Percentiles rank a stretch among this genome's conserved stretches.
phyloP scores from a whole-genome alignment of 202 grass and related monocot genomes.

The Saccharum hybrid region DNA sequence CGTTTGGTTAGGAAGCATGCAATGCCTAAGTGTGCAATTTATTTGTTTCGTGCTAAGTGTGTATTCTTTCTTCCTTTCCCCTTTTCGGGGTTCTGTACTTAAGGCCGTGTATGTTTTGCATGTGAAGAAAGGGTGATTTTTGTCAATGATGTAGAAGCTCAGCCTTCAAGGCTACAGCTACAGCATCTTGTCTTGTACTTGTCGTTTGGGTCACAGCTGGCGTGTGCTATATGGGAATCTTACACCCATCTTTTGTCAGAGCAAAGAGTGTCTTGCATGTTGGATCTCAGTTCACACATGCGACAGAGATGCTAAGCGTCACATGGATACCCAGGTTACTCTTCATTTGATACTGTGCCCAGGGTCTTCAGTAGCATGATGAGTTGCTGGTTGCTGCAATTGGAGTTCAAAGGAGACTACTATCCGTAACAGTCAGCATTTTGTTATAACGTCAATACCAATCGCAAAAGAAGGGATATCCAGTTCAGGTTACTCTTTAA shows the following conservation, averaged over 20 bases:
- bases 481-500: background rate
- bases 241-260: constrained; percentile 3
- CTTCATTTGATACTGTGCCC: background rate
- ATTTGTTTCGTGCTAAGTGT: constrained; percentile 36
- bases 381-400: background rate
- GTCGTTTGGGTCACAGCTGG: constrained; percentile 13
- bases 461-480: background rate
- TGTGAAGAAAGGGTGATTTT: constrained; percentile 35
- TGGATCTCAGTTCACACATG: constrained; percentile 26
- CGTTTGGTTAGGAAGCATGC: constrained; percentile 43
- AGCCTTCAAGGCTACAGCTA: constrained; percentile 11
- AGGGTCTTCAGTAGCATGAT: constrained; percentile 4
- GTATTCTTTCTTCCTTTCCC: background rate
- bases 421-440: background rate
- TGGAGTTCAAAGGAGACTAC: background rate
- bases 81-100: constrained; percentile 2
- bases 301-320: background rate
- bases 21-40: constrained; percentile 22
- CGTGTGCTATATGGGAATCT: constrained; percentile 13
- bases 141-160: background rate
- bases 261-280: background rate
- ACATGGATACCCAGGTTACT: constrained; percentile 5
- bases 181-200: background rate
- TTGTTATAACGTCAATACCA: background rate
- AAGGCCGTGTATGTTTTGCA: constrained; percentile 35